These are phyloP conservation scores for Metschnikowia lochheadii DNA, from an alignment of 805 yeast species.

Conservation along the genomic window DNA sequence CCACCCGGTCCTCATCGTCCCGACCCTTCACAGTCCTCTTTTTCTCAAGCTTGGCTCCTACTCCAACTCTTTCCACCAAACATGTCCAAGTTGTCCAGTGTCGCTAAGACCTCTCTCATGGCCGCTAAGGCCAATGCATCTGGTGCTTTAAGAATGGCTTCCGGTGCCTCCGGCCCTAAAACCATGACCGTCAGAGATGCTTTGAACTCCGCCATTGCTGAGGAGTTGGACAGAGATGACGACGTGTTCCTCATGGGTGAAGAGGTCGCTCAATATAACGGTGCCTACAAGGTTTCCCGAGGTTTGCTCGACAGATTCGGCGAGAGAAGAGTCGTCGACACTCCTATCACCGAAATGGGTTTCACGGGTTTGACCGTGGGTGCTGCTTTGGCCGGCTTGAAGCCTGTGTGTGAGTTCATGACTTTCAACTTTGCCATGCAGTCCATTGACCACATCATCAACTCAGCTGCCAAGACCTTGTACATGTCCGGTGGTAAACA, in stretches of 20 bases:
- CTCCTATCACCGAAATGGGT: constrained; percentile 99
- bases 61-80: constrained; percentile 1
- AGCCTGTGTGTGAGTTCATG: constrained; percentile 98
- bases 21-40: constrained; percentile 9
- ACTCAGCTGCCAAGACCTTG: constrained; percentile 97
- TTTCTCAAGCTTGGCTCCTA: constrained; percentile 5
- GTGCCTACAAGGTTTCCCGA: constrained; percentile 96
- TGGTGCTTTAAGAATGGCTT: constrained; percentile 37
- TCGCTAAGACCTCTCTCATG: constrained; percentile 43
- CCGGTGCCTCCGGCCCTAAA: constrained; percentile 48
- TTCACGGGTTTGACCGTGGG: constrained; percentile 94
- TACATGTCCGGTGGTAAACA: constrained; percentile 99
- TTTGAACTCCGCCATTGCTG: constrained; percentile 89
- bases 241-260: constrained; percentile 96
- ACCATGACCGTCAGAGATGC: constrained; percentile 95
- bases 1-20: constrained; percentile 21
- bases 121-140: constrained; percentile 27
- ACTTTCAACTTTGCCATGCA: constrained; percentile 99
- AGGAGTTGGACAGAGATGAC: constrained; percentile 94
- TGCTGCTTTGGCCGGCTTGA: constrained; percentile 92
- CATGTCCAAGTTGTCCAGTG: constrained; percentile 30
- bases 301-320: constrained; percentile 95
- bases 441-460: constrained; percentile 96
- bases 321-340: constrained; percentile 87
- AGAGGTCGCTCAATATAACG: constrained; percentile 98